phyloP scores from a whole-genome alignment of 2,329 filamentous ascomycete genomes.

The Colletotrichum paranaense region DNA sequence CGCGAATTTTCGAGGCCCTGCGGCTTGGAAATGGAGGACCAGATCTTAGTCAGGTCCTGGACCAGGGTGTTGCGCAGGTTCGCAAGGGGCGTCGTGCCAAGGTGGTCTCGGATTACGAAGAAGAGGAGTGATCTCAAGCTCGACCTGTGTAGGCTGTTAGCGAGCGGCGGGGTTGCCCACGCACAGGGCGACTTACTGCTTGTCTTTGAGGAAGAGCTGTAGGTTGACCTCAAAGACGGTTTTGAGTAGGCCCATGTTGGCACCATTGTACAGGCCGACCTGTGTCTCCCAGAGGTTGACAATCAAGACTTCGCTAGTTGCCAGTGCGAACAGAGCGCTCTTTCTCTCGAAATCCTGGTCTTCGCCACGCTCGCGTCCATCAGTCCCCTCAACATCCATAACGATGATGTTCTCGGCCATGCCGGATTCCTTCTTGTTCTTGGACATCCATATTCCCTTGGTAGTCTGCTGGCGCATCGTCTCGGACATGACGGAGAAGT shows the following conservation, averaged over 20 bases:
- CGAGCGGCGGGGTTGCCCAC: conserved; percentile 1
- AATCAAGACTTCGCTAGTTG: conserved; percentile 96
- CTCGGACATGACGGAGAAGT: conserved; percentile 98
- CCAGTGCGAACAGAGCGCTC: conserved; percentile 95
- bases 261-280: conserved; percentile 96
- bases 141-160: conserved; percentile 63
- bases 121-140: conserved; percentile 92
- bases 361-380: conserved; percentile 94
- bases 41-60: conserved; percentile 91
- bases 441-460: conserved; percentile 99
- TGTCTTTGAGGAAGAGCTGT: conserved; percentile 96
- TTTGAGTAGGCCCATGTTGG: conserved; percentile 98
- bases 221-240: conserved; percentile 99
- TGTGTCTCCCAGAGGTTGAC: conserved; percentile 99
- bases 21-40: conserved; percentile 93
- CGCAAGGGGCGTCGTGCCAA: conserved; percentile 88
- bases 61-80: conserved; percentile 92
- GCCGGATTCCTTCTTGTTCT: conserved; percentile 79
- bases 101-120: conserved; percentile 98
- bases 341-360: conserved; percentile 99
- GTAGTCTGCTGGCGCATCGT: conserved; percentile 94
- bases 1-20: conserved; percentile 85
- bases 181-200: conserved; percentile 70
- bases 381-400: conserved; percentile 99
- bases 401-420: conserved; percentile 99